phyloP scores from a whole-genome alignment of 768 basidiomycete genomes.

The Bullera alba region DNA sequence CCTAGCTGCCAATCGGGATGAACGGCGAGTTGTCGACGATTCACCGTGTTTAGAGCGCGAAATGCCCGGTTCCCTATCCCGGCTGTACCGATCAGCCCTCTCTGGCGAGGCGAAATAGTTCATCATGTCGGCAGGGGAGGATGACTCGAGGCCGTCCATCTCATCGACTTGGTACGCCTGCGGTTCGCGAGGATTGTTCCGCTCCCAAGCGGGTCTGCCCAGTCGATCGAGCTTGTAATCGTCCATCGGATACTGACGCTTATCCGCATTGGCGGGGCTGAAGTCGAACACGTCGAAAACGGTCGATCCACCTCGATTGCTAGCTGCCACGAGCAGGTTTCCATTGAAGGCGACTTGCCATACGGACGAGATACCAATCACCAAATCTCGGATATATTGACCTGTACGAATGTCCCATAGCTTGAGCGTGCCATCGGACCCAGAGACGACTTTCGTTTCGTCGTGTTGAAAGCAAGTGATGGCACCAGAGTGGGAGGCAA shows the following conservation, averaged over 20 bases:
- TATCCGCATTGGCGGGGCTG: constrained; percentile 5
- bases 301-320: constrained; percentile 42
- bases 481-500: constrained; percentile 90
- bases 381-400: constrained; percentile 72
- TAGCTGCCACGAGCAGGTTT: constrained; percentile 84
- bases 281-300: constrained; percentile 48
- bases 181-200: constrained; percentile 17
- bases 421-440: constrained; percentile 91
- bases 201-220: constrained; percentile 23
- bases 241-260: constrained; percentile 18
- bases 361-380: constrained; percentile 86
- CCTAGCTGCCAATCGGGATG: too few species aligned
- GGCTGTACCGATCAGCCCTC: neutral
- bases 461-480: constrained; percentile 99
- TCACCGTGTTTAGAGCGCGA: too few species aligned
- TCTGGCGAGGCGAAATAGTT: neutral
- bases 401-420: constrained; percentile 96
- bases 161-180: constrained; percentile 18
- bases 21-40: too few species aligned
- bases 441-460: constrained; percentile 92
- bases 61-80: too few species aligned
- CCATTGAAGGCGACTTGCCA: constrained; percentile 98
- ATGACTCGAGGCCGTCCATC: constrained; percentile 2
- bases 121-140: neutral
- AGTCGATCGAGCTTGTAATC: constrained; percentile 25